Percentiles rank a stretch among this genome's conserved stretches.
phyloP scores from a whole-genome alignment of 2,329 filamentous ascomycete genomes.

The Epichloe baconii region DNA sequence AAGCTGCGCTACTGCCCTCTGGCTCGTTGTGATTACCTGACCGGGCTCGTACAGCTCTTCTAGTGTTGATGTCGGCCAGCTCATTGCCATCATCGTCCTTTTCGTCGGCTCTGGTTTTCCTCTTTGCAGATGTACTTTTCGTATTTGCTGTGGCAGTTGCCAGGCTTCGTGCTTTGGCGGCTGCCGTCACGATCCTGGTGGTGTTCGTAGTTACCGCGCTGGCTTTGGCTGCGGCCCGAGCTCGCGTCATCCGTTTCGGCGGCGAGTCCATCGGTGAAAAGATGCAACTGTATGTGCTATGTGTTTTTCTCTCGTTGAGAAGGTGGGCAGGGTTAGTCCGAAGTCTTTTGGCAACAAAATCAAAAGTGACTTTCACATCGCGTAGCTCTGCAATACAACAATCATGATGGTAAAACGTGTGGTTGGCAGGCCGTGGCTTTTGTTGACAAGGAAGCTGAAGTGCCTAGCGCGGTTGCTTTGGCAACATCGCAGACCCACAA shows the following conservation, averaged over 20 bases:
- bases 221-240: constrained; percentile 30
- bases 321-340: constrained; percentile 2
- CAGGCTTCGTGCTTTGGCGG: constrained; percentile 32
- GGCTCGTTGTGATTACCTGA: constrained; percentile 27
- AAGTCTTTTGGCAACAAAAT: constrained; percentile 4
- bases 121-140: constrained; percentile 23
- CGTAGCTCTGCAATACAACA: constrained; percentile 10
- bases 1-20: constrained; percentile 7
- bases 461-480: background rate
- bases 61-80: constrained; percentile 16
- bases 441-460: background rate
- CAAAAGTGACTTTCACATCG: constrained; percentile 12
- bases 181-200: constrained; percentile 34
- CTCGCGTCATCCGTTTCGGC: constrained; percentile 46
- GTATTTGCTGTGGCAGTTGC: constrained; percentile 18
- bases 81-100: constrained; percentile 31
- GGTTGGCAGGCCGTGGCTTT: background rate
- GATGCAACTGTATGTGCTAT: background rate
- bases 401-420: background rate
- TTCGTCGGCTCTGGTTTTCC: constrained; percentile 44
- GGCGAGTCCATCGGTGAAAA: constrained; percentile 36
- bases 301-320: background rate
- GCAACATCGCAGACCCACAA: background rate
- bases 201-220: constrained; percentile 25
- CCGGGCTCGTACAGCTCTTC: constrained; percentile 29